A percentile compares a stretch with the other conserved stretches of the same genome.
Evolutionary conservation across 73 alveolate genomes (phyloP).

Genomic region (Blepharisma stoltei): DNA sequence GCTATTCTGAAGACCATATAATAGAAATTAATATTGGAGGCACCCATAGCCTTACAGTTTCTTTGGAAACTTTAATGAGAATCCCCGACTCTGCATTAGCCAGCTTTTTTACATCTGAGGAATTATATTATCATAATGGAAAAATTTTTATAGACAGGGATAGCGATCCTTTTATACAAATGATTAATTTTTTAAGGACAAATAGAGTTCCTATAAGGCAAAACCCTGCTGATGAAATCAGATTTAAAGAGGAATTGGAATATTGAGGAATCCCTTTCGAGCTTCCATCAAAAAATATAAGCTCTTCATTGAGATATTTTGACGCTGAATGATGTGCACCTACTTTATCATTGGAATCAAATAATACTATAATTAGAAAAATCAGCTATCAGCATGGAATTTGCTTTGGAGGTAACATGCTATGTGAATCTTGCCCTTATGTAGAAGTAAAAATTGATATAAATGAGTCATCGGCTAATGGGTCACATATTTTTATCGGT

Average conservation of each 20-base stretch:
- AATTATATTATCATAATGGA: conserved; percentile 56
- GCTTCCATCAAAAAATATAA: conserved; percentile 34
- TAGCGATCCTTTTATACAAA: conserved; percentile 64
- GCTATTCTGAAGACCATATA: conserved; percentile 46
- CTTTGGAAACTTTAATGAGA: conserved; percentile 59
- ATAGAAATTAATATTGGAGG: conserved; percentile 83
- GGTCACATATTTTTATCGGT: conserved; percentile 74
- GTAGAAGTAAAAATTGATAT: conserved; percentile 72
- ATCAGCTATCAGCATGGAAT: conserved; percentile 68
- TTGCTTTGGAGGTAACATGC: conserved; percentile 58
- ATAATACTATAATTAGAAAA: conserved; percentile 50
- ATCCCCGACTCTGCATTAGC: conserved; percentile 67
- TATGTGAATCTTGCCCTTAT: conserved; percentile 64
- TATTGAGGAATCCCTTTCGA: conserved; percentile 77
- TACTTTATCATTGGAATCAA: conserved; percentile 51
- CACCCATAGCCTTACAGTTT: conserved; percentile 69
- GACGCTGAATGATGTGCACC: conserved; percentile 81
- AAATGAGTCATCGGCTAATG: conserved; percentile 55
- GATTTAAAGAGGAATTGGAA: conserved; percentile 72
- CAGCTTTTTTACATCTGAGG: conserved; percentile 66
- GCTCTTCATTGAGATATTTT: conserved; percentile 40
- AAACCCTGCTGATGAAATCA: conserved; percentile 53
- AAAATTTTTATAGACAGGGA: conserved; percentile 81
- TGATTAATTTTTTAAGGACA: conserved; percentile 63
- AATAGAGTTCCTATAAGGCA: conserved; percentile 64